Conservation (phyloP, 331 rosid species). For the Arachis monticola region DNA sequence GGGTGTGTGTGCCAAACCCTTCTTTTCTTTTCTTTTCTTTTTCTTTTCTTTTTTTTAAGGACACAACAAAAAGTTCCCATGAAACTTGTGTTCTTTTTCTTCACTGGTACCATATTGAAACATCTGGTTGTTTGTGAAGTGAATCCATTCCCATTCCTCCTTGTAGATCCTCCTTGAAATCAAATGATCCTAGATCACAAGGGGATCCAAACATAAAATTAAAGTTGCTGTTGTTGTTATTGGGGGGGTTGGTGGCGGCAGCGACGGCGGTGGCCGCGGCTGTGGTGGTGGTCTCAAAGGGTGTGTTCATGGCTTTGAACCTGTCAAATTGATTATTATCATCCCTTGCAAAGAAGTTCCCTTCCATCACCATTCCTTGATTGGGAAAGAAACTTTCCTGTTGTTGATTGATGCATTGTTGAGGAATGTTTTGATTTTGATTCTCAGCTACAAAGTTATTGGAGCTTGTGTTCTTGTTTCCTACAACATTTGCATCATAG, state of each 20-base stretch:
- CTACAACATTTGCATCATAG: slow-evolving; percentile 60
- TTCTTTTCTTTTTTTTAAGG: not conserved
- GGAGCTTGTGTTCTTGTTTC: slow-evolving; percentile 50
- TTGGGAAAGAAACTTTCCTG: slow-evolving; percentile 49
- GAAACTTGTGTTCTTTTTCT: slow-evolving; percentile 30
- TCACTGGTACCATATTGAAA: slow-evolving; percentile 59
- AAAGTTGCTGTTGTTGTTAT: slow-evolving; percentile 46
- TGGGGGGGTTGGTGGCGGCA: slow-evolving; percentile 7
- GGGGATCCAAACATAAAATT: slow-evolving; percentile 58
- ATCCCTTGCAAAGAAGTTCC: slow-evolving; percentile 50
- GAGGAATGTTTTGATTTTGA: slow-evolving; percentile 48
- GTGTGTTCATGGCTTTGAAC: slow-evolving; percentile 54
- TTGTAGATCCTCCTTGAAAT: slow-evolving; percentile 58
- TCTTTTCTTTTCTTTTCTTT: not conserved
- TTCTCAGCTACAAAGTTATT: slow-evolving; percentile 21
- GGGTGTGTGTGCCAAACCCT: not conserved
- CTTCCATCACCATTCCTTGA: slow-evolving; percentile 56
- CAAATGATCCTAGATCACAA: slow-evolving; percentile 57
- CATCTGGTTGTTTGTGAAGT: slow-evolving; percentile 57
- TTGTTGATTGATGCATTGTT: slow-evolving; percentile 50
- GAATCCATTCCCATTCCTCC: slow-evolving; percentile 53
- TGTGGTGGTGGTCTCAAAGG: slow-evolving; percentile 41
- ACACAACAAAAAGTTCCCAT: slow-evolving; percentile 29
- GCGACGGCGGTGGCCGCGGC: not conserved
- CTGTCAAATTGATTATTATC: slow-evolving; percentile 58